Percentiles rank a stretch among this genome's conserved stretches.
Evolutionary conservation across 306 rosid genomes (phyloP).

Genomic region (Prunus fruticosa): DNA sequence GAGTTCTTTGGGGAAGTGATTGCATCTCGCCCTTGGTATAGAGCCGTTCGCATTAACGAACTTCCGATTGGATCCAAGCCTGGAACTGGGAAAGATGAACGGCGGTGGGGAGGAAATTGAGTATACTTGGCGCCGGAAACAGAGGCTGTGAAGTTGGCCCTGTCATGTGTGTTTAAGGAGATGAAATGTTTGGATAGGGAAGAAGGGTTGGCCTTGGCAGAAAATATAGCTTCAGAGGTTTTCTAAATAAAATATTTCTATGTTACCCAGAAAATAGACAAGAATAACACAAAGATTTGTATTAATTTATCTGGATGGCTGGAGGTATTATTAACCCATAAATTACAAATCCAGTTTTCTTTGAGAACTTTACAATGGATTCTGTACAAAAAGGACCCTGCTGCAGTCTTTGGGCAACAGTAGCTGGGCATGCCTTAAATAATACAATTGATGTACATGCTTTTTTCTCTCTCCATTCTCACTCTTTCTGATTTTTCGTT

Average conservation of each 20-base stretch:
- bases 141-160: constrained; percentile 9
- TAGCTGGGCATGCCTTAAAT: constrained; percentile 38
- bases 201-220: constrained; percentile 1
- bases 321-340: constrained; percentile 8
- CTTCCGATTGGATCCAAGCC: constrained; percentile 4
- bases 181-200: not conserved
- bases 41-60: not conserved
- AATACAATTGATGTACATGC: constrained; percentile 21
- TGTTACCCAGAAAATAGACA: not conserved
- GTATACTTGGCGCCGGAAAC: not conserved
- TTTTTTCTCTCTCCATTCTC: constrained; percentile 19
- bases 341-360: not conserved
- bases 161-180: constrained; percentile 1
- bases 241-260: not conserved
- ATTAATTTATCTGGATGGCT: not conserved
- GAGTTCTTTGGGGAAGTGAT: not conserved
- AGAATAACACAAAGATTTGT: not conserved
- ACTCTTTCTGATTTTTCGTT: constrained; percentile 4
- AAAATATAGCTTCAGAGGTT: constrained; percentile 5
- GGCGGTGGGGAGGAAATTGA: not conserved
- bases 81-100: not conserved
- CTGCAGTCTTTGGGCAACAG: constrained; percentile 45
- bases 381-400: constrained; percentile 50
- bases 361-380: constrained; percentile 8
- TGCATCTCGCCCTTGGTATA: not conserved